These are phyloP conservation scores for Jackrogersella minutella DNA, from an alignment of 495 filamentous ascomycete genomes.

Conservation along the genomic window DNA sequence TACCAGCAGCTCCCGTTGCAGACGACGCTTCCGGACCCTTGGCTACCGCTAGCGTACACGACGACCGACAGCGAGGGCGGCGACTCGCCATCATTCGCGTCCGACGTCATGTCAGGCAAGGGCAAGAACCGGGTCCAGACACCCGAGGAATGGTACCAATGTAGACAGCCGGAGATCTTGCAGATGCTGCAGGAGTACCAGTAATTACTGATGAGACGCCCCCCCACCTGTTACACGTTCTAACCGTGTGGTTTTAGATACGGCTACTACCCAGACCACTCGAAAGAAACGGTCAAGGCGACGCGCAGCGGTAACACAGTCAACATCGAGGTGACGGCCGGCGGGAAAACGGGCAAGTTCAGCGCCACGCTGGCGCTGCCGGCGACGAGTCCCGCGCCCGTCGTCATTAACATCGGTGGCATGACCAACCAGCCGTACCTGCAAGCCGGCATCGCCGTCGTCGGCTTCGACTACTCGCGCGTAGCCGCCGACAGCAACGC, in stretches of 20 bases:
- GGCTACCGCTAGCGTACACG: constrained; percentile 57
- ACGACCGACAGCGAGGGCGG: constrained; percentile 48
- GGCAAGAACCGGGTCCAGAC: constrained; percentile 55
- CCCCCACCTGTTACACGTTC: background rate
- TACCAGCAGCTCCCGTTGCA: constrained; percentile 52
- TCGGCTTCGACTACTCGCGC: constrained; percentile 59
- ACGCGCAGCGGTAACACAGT: constrained; percentile 59
- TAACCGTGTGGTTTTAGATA: constrained; percentile 34
- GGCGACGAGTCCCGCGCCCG: constrained; percentile 51
- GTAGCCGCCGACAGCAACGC: constrained; percentile 60
- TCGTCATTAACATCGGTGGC: constrained; percentile 64
- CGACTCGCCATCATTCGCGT: constrained; percentile 41
- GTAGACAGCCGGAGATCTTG: constrained; percentile 61
- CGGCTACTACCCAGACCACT: constrained; percentile 63
- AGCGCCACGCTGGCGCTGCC: constrained; percentile 56
- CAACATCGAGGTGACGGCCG: constrained; percentile 56
- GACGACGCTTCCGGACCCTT: constrained; percentile 58
- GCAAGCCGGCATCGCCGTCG: constrained; percentile 59
- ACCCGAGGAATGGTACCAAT: constrained; percentile 59
- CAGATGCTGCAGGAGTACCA: constrained; percentile 63
- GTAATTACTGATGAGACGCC: constrained; percentile 2
- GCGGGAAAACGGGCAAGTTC: constrained; percentile 57
- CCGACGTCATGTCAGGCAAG: constrained; percentile 51
- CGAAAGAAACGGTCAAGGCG: constrained; percentile 58
- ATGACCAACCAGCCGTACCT: constrained; percentile 62